Evolutionary conservation across 352 stramenopile species (phyloP), one percentile per base, ranked within the genome.

Genomic region (Phytophthora europaea): DNA sequence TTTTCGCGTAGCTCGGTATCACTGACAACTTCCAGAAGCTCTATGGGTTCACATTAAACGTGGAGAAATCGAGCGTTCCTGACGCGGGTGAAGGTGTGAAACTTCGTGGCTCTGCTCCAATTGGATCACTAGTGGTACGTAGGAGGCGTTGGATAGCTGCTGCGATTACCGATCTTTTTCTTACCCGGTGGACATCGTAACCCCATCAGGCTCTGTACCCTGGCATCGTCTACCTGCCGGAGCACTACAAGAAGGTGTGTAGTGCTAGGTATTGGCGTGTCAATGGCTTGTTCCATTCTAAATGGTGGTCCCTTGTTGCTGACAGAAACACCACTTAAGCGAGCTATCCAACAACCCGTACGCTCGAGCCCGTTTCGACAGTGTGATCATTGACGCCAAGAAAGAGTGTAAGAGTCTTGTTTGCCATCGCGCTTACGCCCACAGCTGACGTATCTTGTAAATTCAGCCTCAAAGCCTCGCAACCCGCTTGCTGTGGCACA

Each of bases 341-440:
- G 82, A 94, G 23, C 73, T 97, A 34, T 87, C 88, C 7, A 85
- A 93, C 71, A 97, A 97, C 60, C 65, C 79, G 18, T 97, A 83
- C 60, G 88, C 90, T 23, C 82, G 90, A 36, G 88, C 88, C 20
- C 87, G 90, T 8, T 97, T 97, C 57, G 90, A 97, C 76, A 93
- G 90, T 75, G 85, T 93, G 18, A 91, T 97, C 56, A 95, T 97
- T 65, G 84, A 97, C 47, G 90, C 84, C 51, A 94, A 94, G 62
- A 85, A 91, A 65, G 84, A 91, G 57, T 78, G 90, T 96, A 68
- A 45, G 82, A 22, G 36, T 43, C 33, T 33, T 62, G 18, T 33
- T 51, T 57, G 18, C 8, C 23, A 28, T n/a, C 28, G 66, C 0
- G 8, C 7, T 38, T 45, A 45, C 16, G 36, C 53, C 1, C 45